Evolutionary conservation across 768 basidiomycete species (phyloP).

Genomic region (Suillus fuscotomentosus): DNA sequence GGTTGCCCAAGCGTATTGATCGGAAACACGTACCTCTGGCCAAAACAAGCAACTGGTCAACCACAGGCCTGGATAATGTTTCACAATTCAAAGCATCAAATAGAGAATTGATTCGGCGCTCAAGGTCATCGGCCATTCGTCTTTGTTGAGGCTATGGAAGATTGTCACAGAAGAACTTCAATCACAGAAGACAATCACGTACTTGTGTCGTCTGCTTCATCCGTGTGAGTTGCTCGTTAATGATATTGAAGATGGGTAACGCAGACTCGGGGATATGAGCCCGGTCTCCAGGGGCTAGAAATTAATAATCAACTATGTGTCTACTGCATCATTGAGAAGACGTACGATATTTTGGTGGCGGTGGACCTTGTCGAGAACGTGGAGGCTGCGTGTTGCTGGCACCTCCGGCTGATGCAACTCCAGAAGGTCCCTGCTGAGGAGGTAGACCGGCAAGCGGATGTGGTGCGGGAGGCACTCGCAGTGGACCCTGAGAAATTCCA

Average conservation of each 20-base stretch:
- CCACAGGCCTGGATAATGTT: conserved; percentile 66
- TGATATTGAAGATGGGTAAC: conserved; percentile 61
- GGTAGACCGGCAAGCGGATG: conserved; percentile 28
- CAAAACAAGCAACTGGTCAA: conserved; percentile 70
- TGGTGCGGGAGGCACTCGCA: conserved; percentile 23
- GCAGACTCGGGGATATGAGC: conserved; percentile 82
- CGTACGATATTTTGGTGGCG: conserved; percentile 61
- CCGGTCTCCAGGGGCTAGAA: conserved; percentile 81
- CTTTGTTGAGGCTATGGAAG: conserved; percentile 71
- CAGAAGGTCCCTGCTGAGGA: conserved; percentile 29
- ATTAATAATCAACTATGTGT: conserved; percentile 10
- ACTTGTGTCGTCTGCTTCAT: conserved; percentile 79
- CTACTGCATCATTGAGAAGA: conserved; percentile 14
- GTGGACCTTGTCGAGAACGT: conserved; percentile 37
- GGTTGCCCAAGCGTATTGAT: neutral
- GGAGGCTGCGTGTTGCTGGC: conserved; percentile 28
- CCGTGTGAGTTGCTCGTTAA: conserved; percentile 60
- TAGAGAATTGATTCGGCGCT: conserved; percentile 78
- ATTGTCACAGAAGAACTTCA: neutral
- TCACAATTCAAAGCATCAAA: conserved; percentile 95
- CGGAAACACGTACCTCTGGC: conserved; percentile 57
- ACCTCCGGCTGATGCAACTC: conserved; percentile 22
- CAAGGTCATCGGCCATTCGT: conserved; percentile 82
- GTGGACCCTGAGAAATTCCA: conserved; percentile 28
- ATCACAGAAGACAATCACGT: conserved; percentile 27